These are phyloP conservation scores for Monosporascus sp. DNA, from an alignment of 2,329 filamentous ascomycete genomes.

Conservation along the genomic window DNA sequence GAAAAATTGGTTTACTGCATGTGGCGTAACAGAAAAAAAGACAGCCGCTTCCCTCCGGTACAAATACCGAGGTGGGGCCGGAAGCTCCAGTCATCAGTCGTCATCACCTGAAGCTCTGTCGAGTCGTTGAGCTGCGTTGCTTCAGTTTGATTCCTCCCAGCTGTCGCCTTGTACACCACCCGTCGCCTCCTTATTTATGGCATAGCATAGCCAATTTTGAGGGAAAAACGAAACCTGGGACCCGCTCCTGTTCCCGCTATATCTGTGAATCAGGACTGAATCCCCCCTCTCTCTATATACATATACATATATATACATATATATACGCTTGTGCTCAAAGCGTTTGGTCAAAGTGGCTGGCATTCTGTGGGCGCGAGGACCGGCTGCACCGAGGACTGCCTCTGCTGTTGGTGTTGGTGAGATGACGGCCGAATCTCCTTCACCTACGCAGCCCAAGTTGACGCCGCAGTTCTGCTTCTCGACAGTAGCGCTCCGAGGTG, in stretches of 20 bases:
- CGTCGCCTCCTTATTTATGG: no score
- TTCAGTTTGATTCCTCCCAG: no score
- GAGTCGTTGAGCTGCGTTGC: background rate
- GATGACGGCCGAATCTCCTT: conserved; percentile 41
- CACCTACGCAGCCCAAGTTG: conserved; percentile 41
- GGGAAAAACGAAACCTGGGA: background rate
- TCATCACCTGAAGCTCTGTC: background rate
- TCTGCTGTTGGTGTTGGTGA: conserved; percentile 23
- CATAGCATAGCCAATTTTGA: no score
- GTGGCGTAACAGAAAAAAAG: no score
- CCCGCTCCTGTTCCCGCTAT: background rate
- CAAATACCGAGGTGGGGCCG: background rate
- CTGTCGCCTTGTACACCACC: no score
- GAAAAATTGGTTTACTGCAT: background rate
- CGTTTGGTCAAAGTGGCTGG: conserved; percentile 41
- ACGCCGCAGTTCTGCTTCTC: conserved; percentile 78
- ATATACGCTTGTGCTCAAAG: conserved; percentile 2
- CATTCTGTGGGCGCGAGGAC: conserved; percentile 42
- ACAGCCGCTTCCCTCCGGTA: background rate
- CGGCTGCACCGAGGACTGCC: conserved; percentile 35
- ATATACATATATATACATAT: conserved; percentile 2
- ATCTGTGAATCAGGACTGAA: no score
- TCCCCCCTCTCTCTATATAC: background rate
- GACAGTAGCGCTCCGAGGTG: conserved; percentile 63
- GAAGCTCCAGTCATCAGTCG: background rate